Conservation (phyloP, 2,329 filamentous ascomycete genomes). For the Trichoderma harzianum region DNA sequence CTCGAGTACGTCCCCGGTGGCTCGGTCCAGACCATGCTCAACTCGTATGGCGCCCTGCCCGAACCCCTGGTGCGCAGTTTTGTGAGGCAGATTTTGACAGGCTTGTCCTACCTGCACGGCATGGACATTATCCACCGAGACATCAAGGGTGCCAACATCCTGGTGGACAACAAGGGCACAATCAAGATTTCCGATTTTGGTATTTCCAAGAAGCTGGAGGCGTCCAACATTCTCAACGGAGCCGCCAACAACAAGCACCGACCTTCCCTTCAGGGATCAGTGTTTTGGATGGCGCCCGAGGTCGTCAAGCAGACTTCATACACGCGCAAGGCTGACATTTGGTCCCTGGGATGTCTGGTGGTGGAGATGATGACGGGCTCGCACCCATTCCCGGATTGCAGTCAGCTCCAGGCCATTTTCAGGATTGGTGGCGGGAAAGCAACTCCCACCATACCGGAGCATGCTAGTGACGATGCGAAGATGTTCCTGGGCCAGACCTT, state of each 20-base stretch:
- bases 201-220: conserved; percentile 96
- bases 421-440: conserved; percentile 90
- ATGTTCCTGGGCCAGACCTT: conserved; percentile 86
- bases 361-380: conserved; percentile 99
- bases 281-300: conserved; percentile 99
- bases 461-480: conserved; percentile 78
- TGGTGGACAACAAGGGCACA: conserved; percentile 97
- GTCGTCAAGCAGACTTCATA: conserved; percentile 97
- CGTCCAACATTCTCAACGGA: conserved; percentile 73
- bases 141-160: conserved; percentile 98
- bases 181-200: conserved; percentile 99
- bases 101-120: conserved; percentile 88
- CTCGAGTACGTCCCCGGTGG: conserved; percentile 97
- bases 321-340: conserved; percentile 97
- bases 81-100: conserved; percentile 89
- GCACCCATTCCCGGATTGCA: conserved; percentile 95
- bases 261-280: conserved; percentile 87
- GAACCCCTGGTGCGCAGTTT: conserved; percentile 95
- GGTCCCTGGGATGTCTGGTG: conserved; percentile 93
- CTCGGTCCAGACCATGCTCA: conserved; percentile 96
- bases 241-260: conserved; percentile 65
- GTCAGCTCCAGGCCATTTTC: conserved; percentile 96
- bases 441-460: conserved; percentile 82
- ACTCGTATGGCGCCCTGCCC: conserved; percentile 92
- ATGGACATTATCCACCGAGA: conserved; percentile 97